Base-by-base conservation (phyloP, 1,139 yeast species). In the Pichia sp. region DNA sequence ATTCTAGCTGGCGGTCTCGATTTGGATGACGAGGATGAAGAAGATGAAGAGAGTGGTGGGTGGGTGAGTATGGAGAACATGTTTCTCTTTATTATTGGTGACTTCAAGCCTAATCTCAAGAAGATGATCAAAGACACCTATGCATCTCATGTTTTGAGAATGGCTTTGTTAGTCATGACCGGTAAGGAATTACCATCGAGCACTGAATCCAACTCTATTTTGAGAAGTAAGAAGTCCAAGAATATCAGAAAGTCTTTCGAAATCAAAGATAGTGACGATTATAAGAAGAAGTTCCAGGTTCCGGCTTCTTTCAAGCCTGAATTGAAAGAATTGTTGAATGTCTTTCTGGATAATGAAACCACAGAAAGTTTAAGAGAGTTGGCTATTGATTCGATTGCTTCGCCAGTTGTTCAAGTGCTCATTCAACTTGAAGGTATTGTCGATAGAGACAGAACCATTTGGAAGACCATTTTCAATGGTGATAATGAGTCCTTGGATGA, bases 171-270 rank as follows among this genome's bases (percentile, higher is more conserved):
- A 38, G 73, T 87, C 23, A 59, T 86, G 28, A 70, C 93, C 3
- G 95, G 94, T 3, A 79, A 80, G 50, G 79, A 77, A 41, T 63
- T 86, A 41, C 94, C 94, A n/a, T 77, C 91, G 2, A 64, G 91
- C 3, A 74, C 82, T 1, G 67, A 71, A 47, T 71, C 84, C 15
- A 80, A 84, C 49, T 80, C 93, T 1, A 73, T 84, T 5, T 66
- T 87, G 47, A 72, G 98, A 55, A 83, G 94, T 29, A 86, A 86
- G 52, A 85, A 76, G 55, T 81, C 94, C 23, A 83, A 84, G 53
- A 81, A 84, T 54, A 96, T 96, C 2, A 74, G 97, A 57, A 87
- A 87, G 58, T 83, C 84, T 91, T 84, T 86, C 50, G 94, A 85
- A 50, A 79, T 88, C 35, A 79, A 78, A 52, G 95, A 84, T 51